phyloP scores from a whole-genome alignment of 768 basidiomycete species.

The Serendipita sp. region DNA sequence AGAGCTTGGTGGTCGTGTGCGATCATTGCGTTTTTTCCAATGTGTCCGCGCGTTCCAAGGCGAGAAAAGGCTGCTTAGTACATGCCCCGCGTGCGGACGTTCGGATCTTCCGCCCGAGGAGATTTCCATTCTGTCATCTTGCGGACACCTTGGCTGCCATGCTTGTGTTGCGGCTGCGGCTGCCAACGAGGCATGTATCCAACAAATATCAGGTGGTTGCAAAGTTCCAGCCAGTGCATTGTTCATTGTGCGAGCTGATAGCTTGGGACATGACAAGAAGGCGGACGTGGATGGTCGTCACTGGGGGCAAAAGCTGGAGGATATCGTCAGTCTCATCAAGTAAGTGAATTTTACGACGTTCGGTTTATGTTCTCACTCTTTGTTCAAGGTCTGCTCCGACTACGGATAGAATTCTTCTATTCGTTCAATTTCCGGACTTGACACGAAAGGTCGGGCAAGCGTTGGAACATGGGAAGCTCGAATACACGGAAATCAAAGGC shows the following conservation, averaged over 20 bases:
- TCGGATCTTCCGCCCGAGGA: constrained; percentile 44
- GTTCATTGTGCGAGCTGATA: constrained; percentile 68
- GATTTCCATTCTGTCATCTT: constrained; percentile 75
- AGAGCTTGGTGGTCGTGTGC: constrained; percentile 77
- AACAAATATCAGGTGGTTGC: constrained; percentile 50
- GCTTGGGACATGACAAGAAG: constrained; percentile 64
- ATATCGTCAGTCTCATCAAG: constrained; percentile 61
- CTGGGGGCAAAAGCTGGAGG: constrained; percentile 70
- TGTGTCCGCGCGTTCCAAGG: constrained; percentile 80
- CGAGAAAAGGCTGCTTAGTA: constrained; percentile 35
- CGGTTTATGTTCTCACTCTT: not conserved
- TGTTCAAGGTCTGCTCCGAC: not conserved
- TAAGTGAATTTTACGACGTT: constrained; percentile 22
- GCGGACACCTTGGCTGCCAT: constrained; percentile 76
- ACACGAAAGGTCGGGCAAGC: constrained; percentile 84
- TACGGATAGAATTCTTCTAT: constrained; percentile 72
- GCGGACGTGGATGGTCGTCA: constrained; percentile 57
- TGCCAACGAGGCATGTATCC: constrained; percentile 66
- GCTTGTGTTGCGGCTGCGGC: constrained; percentile 58
- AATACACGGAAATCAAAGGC: constrained; percentile 69
- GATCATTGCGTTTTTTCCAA: constrained; percentile 83
- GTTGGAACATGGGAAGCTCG: constrained; percentile 50
- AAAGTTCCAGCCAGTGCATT: constrained; percentile 64
- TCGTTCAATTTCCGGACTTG: constrained; percentile 91
- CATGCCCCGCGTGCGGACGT: constrained; percentile 47